phyloP scores from a whole-genome alignment of 208 protist species.

The Polymyxa betae region DNA sequence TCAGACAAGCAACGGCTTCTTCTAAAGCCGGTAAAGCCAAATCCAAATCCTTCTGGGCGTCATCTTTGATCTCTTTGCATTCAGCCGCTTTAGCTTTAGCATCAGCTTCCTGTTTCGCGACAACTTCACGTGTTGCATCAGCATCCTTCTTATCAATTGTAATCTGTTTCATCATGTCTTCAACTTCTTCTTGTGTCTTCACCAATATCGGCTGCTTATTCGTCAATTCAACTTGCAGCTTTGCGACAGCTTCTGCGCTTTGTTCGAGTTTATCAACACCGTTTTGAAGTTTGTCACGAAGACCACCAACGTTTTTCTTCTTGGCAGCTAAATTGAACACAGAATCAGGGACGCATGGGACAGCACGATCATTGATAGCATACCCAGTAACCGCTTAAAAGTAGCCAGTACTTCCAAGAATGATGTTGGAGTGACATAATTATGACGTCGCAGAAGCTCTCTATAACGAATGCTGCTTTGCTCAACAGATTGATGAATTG shows the following conservation, averaged over 20 bases:
- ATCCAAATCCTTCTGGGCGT: conserved; percentile 89
- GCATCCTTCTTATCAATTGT: conserved; percentile 83
- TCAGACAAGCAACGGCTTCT: conserved; percentile 84
- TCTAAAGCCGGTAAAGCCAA: conserved; percentile 95
- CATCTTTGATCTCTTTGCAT: conserved; percentile 87
- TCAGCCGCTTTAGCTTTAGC: conserved; percentile 81
- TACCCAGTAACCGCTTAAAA: conserved; percentile 82
- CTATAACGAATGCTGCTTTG: conserved; percentile 83
- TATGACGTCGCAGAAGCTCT: conserved; percentile 86
- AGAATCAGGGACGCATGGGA: not conserved
- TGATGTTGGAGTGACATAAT: conserved; percentile 97
- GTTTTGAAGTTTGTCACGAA: conserved; percentile 83
- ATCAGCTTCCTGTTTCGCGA: conserved; percentile 85
- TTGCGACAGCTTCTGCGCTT: conserved; percentile 87
- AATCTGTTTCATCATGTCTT: conserved; percentile 71
- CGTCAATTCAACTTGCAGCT: conserved; percentile 87
- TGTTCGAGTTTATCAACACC: conserved; percentile 90
- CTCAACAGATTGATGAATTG: conserved; percentile 90
- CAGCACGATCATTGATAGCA: not conserved
- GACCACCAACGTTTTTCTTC: conserved; percentile 79
- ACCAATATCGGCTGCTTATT: conserved; percentile 91
- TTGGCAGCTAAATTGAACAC: conserved; percentile 66
- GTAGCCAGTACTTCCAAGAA: conserved; percentile 94
- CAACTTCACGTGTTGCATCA: conserved; percentile 85
- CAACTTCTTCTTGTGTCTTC: conserved; percentile 88